Percentiles rank a stretch among this genome's conserved stretches.
phyloP scores from a whole-genome alignment of 2,329 filamentous ascomycete species.

The Amesomyces nigricolor region DNA sequence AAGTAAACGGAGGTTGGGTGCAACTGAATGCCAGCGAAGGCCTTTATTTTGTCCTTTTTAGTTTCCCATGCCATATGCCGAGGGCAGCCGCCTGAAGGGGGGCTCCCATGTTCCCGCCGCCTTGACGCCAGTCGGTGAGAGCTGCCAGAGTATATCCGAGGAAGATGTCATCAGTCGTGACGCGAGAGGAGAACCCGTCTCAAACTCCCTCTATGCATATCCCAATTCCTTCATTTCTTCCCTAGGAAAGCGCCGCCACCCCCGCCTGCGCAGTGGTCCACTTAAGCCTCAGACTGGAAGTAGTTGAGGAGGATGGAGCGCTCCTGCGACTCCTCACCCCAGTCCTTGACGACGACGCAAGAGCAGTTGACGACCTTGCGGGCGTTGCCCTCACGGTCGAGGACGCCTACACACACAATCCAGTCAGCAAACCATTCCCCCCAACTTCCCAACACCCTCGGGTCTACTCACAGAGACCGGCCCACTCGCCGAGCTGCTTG shows the following conservation, averaged over 20 bases:
- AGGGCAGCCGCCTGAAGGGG: slow-evolving; percentile 19
- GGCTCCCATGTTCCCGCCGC: slow-evolving; percentile 30
- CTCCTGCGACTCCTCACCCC: slow-evolving; percentile 99
- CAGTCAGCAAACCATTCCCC: slow-evolving; percentile 13
- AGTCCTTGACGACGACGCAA: slow-evolving; percentile 99
- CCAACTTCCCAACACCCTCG: not conserved
- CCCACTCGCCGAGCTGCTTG: slow-evolving; percentile 99
- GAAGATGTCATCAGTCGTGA: slow-evolving; percentile 27
- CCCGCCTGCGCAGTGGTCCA: slow-evolving; percentile 21
- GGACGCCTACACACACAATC: slow-evolving; percentile 60
- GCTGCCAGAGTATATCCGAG: slow-evolving; percentile 40
- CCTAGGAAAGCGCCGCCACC: slow-evolving; percentile 30
- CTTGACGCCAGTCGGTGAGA: slow-evolving; percentile 41
- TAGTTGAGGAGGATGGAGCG: slow-evolving; percentile 99
- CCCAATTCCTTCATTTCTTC: slow-evolving; percentile 3
- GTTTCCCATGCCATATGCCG: slow-evolving; percentile 28
- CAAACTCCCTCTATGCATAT: slow-evolving; percentile 22
- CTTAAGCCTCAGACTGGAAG: slow-evolving; percentile 88
- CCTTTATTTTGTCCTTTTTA: slow-evolving; percentile 30
- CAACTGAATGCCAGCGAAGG: slow-evolving; percentile 24
- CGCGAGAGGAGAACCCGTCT: slow-evolving; percentile 32
- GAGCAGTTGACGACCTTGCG: slow-evolving; percentile 99
- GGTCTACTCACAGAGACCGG: slow-evolving; percentile 84
- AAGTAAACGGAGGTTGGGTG: slow-evolving; percentile 33
- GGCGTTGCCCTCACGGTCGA: slow-evolving; percentile 98